Evolutionary conservation across 495 filamentous ascomycete species (phyloP), one percentile per base, ranked within the genome.

Genomic region (Trichocladium uniseriatum): DNA sequence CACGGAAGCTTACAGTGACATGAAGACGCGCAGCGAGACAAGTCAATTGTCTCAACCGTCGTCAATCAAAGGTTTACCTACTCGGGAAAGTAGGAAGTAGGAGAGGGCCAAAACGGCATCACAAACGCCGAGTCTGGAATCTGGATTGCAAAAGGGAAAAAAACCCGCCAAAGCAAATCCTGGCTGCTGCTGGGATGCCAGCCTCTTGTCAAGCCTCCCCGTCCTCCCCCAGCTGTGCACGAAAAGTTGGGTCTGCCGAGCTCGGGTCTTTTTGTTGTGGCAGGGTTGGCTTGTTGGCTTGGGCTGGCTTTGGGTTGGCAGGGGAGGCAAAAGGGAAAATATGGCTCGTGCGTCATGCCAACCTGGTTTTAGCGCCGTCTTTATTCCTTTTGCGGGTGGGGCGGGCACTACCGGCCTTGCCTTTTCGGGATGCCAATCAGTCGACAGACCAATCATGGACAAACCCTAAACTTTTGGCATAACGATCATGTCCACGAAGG

Each of bases 1-100:
- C 10, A 11, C 8, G 0, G 36, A 38, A 51, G 45, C 60, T 63
- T 59, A 61, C 61, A 64, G 58, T 52, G 61, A 64, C 61, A 57
- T 55, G 47, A 59, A 59, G 48, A 50, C 22, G 43, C 48, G 43
- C 49, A 49, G 36, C 43, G 43, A 55, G 60, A 61, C 58, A 60
- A 55, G 41, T 52, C 58, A 58, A 60, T 61, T 61, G 60, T 38
- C 58, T 5, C 50, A 39, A 39, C 22, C 28, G 42, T 31, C 6
- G 41, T 58, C 52, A 46, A 48, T 56, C 48, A 45, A 15, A 35
- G 38, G 27, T 16, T n/a, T n/a, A n/a, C n/a, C n/a, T n/a, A n/a
- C n/a, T n/a, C n/a, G n/a, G n/a, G n/a, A n/a, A n/a, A 36, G 42
- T 35, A 45, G 20, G 48, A 21, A 24, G n/a, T n/a, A n/a, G n/a